Conservation (phyloP, 2,329 filamentous ascomycete genomes). For the Fusarium pseudonygamai region DNA sequence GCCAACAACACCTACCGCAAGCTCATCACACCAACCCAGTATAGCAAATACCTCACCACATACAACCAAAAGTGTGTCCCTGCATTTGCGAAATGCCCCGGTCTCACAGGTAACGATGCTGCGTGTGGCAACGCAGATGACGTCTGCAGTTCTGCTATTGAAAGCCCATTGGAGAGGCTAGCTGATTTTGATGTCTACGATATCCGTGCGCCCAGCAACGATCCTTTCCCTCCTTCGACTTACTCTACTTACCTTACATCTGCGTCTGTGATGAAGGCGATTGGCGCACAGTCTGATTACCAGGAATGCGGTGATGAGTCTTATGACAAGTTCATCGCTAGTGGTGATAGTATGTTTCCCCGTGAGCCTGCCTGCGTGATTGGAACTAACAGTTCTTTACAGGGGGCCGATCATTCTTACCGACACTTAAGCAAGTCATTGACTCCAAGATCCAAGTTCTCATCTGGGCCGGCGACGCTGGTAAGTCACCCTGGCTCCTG, state of each 20-base stretch:
- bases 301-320: slow-evolving; percentile 28
- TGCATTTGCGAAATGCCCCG: slow-evolving; percentile 38
- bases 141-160: slow-evolving; percentile 33
- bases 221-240: slow-evolving; percentile 28
- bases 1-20: slow-evolving; percentile 47
- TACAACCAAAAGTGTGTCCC: slow-evolving; percentile 41
- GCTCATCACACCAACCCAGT: slow-evolving; percentile 33
- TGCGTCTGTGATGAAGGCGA: slow-evolving; percentile 25
- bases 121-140: slow-evolving; percentile 42
- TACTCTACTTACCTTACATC: slow-evolving; percentile 28
- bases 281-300: slow-evolving; percentile 34
- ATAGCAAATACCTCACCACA: slow-evolving; percentile 39
- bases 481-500: slow-evolving; percentile 29
- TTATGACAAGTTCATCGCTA: slow-evolving; percentile 24
- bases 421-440: slow-evolving; percentile 55
- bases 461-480: slow-evolving; percentile 65
- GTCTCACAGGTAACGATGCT: slow-evolving; percentile 23
- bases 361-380: rapidly evolving
- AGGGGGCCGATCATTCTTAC: slow-evolving; percentile 56
- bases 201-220: slow-evolving; percentile 46
- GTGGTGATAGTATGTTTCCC: slow-evolving; percentile 36
- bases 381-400: rapidly evolving
- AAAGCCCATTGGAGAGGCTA: slow-evolving; percentile 23
- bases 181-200: slow-evolving; percentile 58
- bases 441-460: slow-evolving; percentile 58